phyloP scores from a whole-genome alignment of 2,329 filamentous ascomycete species.

The Fusarium cyanostomum region DNA sequence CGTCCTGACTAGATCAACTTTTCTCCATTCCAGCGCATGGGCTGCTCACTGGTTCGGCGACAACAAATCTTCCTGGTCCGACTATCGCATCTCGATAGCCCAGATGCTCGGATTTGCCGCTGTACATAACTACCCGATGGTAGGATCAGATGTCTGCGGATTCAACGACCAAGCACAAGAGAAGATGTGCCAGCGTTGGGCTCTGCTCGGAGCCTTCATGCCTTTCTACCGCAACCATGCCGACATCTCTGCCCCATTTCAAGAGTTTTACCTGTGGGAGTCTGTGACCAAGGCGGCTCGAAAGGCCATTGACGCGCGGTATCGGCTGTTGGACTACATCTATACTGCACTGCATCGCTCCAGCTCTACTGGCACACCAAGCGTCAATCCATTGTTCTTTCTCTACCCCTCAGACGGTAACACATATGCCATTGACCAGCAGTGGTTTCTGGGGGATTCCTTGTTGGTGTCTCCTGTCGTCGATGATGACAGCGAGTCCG shows the following conservation, averaged over 20 bases:
- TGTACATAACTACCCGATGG: slow-evolving; percentile 75
- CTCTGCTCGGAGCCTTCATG: slow-evolving; percentile 73
- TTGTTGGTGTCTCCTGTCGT: slow-evolving; percentile 61
- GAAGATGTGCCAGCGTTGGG: slow-evolving; percentile 74
- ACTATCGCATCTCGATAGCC: slow-evolving; percentile 80
- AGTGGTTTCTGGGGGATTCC: slow-evolving; percentile 61
- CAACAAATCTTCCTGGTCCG: slow-evolving; percentile 75
- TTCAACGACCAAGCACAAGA: slow-evolving; percentile 72
- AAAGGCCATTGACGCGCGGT: slow-evolving; percentile 76
- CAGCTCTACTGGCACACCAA: slow-evolving; percentile 68
- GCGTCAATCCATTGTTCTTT: slow-evolving; percentile 77
- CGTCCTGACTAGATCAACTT: slow-evolving; percentile 85
- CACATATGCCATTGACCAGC: slow-evolving; percentile 57
- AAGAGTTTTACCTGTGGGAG: slow-evolving; percentile 77
- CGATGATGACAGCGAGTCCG: slow-evolving; percentile 54
- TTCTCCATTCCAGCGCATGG: slow-evolving; percentile 78
- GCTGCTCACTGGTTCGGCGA: slow-evolving; percentile 87
- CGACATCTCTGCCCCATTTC: slow-evolving; percentile 53
- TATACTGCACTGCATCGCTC: slow-evolving; percentile 72
- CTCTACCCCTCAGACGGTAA: slow-evolving; percentile 66
- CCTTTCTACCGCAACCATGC: slow-evolving; percentile 79
- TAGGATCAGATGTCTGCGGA: slow-evolving; percentile 79
- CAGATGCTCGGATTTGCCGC: slow-evolving; percentile 78
- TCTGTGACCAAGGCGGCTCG: slow-evolving; percentile 70
- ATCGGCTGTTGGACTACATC: slow-evolving; percentile 82